Evolutionary conservation across 352 stramenopile species (phyloP).

Genomic region (Phytophthora hybrid): DNA sequence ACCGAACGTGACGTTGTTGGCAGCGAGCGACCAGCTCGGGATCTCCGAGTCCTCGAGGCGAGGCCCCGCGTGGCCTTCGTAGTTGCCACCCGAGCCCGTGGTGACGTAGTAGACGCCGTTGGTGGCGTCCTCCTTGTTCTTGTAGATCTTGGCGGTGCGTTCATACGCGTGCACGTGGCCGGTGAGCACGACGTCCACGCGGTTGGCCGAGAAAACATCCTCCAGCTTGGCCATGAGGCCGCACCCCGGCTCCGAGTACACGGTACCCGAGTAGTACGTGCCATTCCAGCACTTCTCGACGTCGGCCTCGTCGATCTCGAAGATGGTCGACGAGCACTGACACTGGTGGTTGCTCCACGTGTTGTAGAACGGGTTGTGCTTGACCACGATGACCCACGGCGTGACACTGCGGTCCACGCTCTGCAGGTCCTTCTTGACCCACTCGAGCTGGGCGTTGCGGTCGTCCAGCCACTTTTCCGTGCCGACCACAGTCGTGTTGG

Average conservation of each 20-base stretch:
- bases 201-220: constrained; percentile 50
- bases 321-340: constrained; percentile 50
- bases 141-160: constrained; percentile 56
- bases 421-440: constrained; percentile 70
- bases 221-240: constrained; percentile 57
- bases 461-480: constrained; percentile 48
- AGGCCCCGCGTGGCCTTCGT: constrained; percentile 53
- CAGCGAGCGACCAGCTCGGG: constrained; percentile 51
- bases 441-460: constrained; percentile 52
- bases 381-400: constrained; percentile 86
- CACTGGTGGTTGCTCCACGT: constrained; percentile 70
- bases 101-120: constrained; percentile 61
- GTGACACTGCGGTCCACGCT: constrained; percentile 70
- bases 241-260: constrained; percentile 52
- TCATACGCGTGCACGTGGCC: constrained; percentile 68
- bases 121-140: constrained; percentile 50
- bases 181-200: constrained; percentile 53
- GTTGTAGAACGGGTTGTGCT: constrained; percentile 79
- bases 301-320: constrained; percentile 44
- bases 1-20: constrained; percentile 58
- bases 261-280: constrained; percentile 46
- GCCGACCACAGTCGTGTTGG: constrained; percentile 45
- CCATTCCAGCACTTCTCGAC: constrained; percentile 58
- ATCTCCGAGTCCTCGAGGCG: constrained; percentile 37
- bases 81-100: constrained; percentile 58